Evolutionary conservation across 2,329 filamentous ascomycete species (phyloP).

Genomic region (Diaporthe humulicola): DNA sequence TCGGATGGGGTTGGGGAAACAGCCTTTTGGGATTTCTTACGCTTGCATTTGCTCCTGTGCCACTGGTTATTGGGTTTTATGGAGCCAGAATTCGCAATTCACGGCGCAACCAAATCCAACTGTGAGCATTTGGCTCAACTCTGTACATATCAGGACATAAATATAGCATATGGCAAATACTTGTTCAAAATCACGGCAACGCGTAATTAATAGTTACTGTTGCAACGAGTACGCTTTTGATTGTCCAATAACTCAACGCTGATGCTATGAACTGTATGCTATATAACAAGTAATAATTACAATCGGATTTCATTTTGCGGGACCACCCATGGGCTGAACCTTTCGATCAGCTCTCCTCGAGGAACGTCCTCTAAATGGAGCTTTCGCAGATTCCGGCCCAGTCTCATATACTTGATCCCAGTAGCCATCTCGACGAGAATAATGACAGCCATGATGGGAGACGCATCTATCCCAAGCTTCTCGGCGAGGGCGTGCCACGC

Average conservation of each 20-base stretch:
- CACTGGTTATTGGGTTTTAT: constrained; percentile 24
- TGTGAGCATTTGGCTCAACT: not conserved
- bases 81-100: constrained; percentile 12
- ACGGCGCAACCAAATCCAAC: not conserved
- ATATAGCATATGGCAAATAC: not conserved
- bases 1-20: constrained; percentile 48
- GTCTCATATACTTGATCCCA: constrained; percentile 37
- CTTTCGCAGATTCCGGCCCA: constrained; percentile 39
- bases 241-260: not conserved
- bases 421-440: constrained; percentile 42
- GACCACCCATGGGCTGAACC: constrained; percentile 22
- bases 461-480: constrained; percentile 42
- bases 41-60: constrained; percentile 43
- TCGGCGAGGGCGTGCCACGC: constrained; percentile 43
- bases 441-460: constrained; percentile 42
- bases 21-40: constrained; percentile 44
- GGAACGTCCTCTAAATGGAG: constrained; percentile 1
- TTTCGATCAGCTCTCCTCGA: not conserved
- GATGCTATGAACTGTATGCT: not conserved
- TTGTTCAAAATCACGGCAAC: too few relatives aligned
- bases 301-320: constrained; percentile 3
- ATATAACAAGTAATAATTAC: not conserved
- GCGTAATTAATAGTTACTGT: not conserved
- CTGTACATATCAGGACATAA: not conserved
- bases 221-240: not conserved